Evolutionary conservation across 306 rosid genomes (phyloP), one percentile per base, ranked within the genome.

Genomic region (Citrullus amarus): DNA sequence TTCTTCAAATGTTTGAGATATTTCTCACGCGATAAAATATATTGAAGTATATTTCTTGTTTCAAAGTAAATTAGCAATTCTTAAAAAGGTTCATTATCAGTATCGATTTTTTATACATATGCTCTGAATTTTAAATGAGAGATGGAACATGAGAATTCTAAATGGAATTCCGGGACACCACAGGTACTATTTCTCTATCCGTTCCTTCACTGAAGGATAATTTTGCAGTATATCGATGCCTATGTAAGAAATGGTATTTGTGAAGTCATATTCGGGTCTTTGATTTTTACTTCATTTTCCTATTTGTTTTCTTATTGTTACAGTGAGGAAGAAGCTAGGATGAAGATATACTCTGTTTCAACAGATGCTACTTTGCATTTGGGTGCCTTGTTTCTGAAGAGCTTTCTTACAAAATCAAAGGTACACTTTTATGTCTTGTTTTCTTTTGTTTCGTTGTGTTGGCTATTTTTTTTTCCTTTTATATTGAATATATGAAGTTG

Each of bases 321-420:
- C 78, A 95, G 99, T 87, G 99, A 96, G 80, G 89, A 91, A 50
- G 97, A 95, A 69, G 97, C 99, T 0, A 89, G 96, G 80, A 88
- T 88, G 93, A 95, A 91, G 86, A 96, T 96, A 58, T 96, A 92
- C 90, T 92, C 99, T 0, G 99, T 96, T 85, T 96, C 99, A 15
- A 92, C 99, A 82, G 91, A 80, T 91, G 94, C 78, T 96, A 96
- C 78, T 96, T 1, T 86, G 98, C 98, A 5, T 96, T 96, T 81
- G 99, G 99, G 38, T 96, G 96, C 3, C 92, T 91, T 65, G 97
- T 92, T 8, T 82, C 92, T 25, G 98, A 96, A 83, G 99, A 92
- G 32, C 79, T 88, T 43, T 96, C 99, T 0, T 85, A 84, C 85
- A 95, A 92, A 78, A 41, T 95, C 20, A 95, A 95, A 84, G 98